A percentile compares a stretch with the other conserved stretches of the same genome.
phyloP scores from a whole-genome alignment of 2,329 filamentous ascomycete species.

The Claviceps quebecensis region DNA sequence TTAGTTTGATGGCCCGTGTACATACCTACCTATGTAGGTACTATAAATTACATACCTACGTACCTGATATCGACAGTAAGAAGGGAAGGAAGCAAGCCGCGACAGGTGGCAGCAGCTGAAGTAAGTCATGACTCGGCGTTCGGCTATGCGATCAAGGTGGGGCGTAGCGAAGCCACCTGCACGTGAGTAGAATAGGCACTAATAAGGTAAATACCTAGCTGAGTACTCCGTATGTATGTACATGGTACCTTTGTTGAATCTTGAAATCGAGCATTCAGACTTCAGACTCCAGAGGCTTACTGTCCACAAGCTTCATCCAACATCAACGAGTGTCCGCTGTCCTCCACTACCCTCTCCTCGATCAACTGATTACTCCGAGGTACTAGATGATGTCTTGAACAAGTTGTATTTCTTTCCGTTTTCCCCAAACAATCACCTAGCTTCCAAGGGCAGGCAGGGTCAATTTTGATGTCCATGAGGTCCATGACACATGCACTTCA shows the following conservation, averaged over 20 bases:
- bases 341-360: not conserved
- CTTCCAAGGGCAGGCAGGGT: not conserved
- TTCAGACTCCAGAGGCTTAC: not conserved
- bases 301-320: not conserved
- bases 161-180: not conserved
- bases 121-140: not conserved
- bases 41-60: too few species aligned
- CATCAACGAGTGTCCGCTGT: too few species aligned
- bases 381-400: not conserved
- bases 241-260: too few species aligned
- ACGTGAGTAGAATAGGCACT: not conserved
- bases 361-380: not conserved
- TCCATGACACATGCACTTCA: not conserved
- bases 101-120: not conserved
- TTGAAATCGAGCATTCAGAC: not conserved
- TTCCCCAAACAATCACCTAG: not conserved
- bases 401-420: not conserved
- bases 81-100: not conserved
- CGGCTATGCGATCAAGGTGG: not conserved
- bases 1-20: not conserved
- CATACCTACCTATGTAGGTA: too few species aligned
- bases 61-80: not conserved
- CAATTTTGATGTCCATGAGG: not conserved
- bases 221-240: not conserved
- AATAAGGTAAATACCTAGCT: not conserved